Evolutionary conservation across 495 filamentous ascomycete species (phyloP).

Genomic region (Neurospora pannonica): DNA sequence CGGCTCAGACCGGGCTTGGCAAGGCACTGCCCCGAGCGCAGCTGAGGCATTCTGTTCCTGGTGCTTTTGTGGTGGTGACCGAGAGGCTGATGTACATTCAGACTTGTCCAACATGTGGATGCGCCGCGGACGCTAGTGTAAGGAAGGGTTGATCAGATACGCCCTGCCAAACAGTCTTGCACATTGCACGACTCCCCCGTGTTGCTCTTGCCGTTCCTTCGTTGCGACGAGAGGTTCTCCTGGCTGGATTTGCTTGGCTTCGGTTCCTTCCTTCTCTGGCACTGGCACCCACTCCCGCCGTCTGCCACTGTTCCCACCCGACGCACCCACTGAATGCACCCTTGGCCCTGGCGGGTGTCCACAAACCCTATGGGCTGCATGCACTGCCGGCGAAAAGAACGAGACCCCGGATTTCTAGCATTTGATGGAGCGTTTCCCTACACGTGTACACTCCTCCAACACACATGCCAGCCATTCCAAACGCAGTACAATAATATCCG

Average conservation of each 20-base stretch:
- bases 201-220: background rate
- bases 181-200: background rate
- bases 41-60: background rate
- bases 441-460: background rate
- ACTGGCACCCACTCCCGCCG: background rate
- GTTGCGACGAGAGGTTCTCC: background rate
- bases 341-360: background rate
- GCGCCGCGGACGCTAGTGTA: background rate
- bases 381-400: background rate
- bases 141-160: background rate
- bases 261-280: background rate
- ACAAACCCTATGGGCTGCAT: background rate
- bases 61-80: background rate
- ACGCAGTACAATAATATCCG: background rate
- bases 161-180: background rate
- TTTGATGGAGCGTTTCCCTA: background rate
- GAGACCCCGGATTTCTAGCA: background rate
- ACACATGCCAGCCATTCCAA: background rate
- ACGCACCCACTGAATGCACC: background rate
- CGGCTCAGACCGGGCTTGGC: background rate
- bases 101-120: background rate
- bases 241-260: background rate
- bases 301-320: background rate
- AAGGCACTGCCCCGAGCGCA: background rate
- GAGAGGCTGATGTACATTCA: background rate